Percentiles rank a stretch among this genome's conserved stretches.
These are phyloP conservation scores for Tuctoria greenei DNA, from an alignment of 176 grass and related monocot genomes.

Conservation along the genomic window DNA sequence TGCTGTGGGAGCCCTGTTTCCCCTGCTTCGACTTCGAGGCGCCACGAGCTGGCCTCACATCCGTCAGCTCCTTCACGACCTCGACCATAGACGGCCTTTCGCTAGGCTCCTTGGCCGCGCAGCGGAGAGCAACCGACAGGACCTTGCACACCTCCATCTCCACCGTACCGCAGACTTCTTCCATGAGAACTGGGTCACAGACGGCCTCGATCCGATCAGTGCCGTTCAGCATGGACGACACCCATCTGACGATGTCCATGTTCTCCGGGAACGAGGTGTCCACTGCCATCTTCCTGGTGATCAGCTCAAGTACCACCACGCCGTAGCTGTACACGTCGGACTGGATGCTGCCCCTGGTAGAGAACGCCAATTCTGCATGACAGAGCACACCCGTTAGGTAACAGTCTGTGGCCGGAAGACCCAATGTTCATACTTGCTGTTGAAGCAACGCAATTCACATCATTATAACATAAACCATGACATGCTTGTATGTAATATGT, in stretches of 20 bases:
- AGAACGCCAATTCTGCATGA: constrained; percentile 64
- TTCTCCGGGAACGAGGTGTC: constrained; percentile 49
- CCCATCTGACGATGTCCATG: constrained; percentile 62
- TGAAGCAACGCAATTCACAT: not conserved
- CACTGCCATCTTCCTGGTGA: constrained; percentile 61
- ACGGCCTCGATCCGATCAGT: constrained; percentile 43
- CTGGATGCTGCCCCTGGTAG: constrained; percentile 48
- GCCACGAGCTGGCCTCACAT: not conserved
- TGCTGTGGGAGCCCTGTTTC: not conserved
- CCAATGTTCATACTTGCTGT: not conserved
- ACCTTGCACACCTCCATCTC: constrained; percentile 54
- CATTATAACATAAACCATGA: not conserved
- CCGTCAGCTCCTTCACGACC: constrained; percentile 58
- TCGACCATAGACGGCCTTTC: constrained; percentile 56
- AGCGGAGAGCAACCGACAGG: constrained; percentile 54
- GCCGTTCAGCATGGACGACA: constrained; percentile 27
- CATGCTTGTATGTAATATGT: not conserved
- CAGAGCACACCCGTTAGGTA: not conserved
- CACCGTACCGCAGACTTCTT: constrained; percentile 47
- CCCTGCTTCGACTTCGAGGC: constrained; percentile 30
- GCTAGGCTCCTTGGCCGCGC: constrained; percentile 35
- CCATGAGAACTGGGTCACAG: constrained; percentile 48
- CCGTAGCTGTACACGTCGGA: constrained; percentile 86
- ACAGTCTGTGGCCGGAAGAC: not conserved
- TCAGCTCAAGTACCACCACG: constrained; percentile 74